Base-by-base conservation (phyloP, 2,329 filamentous ascomycete species). In the Diaporthe australafricana region DNA sequence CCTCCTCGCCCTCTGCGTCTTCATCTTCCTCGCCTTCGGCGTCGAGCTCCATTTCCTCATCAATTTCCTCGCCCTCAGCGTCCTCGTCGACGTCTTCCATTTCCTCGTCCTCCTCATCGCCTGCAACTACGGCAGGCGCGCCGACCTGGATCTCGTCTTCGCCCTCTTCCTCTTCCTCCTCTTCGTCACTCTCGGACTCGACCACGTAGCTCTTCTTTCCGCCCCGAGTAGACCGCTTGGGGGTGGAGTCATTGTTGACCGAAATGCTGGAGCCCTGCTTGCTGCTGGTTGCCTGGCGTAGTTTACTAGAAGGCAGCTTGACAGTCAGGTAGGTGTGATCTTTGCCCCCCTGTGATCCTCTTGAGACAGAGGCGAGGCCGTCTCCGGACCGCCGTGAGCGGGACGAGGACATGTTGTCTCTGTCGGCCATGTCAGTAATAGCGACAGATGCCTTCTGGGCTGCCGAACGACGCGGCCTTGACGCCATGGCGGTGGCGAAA, bases 131-230 rank as follows among this genome's bases (percentile, higher is more conserved):
- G 40, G 56, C 72, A 45, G 70, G 69, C 27, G 72, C 22, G 62
- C 77, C 38, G 20, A 83, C 84, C 56, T 75, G 75, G 35, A 80
- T 79, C 70, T 77, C 75, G 20, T 79, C 76, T 57, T 77, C 76
- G 17, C 75, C 73, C n/a, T 75, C 75, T 12, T 76, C 74, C 7
- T 77, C 75, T 32, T 77, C 75, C n/a, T 77, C 75, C 12, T 77
- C 75, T 0, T 75, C 76, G 1, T 75, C 75, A 8, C 75, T 76
- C 7, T 75, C 86, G 47, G 86, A 88, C 73, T 90, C 88, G 30
- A 91, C 86, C 45, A 89, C 87, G 69, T 90, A 90, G 75, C 85
- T 90, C 81, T 90, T 90, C 80, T 89, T 88, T 22, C 83, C 84
- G 7, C 86, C 87, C 11, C 88, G 85, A 71, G 87, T 88, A 7